Percentiles rank a stretch among this genome's conserved stretches.
Evolutionary conservation across 163 green algal genomes (phyloP).

Genomic region (Volvox carteri): DNA sequence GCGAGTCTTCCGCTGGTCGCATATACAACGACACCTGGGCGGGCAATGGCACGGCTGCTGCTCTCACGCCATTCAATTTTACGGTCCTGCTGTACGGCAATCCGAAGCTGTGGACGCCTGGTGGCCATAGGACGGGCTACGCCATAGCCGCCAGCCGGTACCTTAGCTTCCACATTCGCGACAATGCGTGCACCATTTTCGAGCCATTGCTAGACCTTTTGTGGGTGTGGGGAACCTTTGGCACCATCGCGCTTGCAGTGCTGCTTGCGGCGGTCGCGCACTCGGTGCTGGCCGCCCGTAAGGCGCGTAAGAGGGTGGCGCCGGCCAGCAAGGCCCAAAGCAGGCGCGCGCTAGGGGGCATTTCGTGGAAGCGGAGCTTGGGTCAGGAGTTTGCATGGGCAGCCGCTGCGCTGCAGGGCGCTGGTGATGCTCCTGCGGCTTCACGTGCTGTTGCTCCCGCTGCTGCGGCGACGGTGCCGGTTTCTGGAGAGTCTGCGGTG

Average conservation of each 20-base stretch:
- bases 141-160: not conserved
- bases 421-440: too few species aligned
- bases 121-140: not conserved
- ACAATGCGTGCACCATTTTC: conserved; percentile 47
- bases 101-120: not conserved
- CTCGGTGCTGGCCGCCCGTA: not conserved
- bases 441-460: too few species aligned
- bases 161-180: not conserved
- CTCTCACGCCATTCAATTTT: not conserved
- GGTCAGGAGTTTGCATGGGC: too few species aligned
- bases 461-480: too few species aligned
- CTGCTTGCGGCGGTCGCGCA: not conserved
- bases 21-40: not conserved
- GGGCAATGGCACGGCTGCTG: too few species aligned
- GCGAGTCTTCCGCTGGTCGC: not conserved
- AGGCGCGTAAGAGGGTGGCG: not conserved
- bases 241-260: not conserved
- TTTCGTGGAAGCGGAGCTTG: too few species aligned
- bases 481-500: too few species aligned
- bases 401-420: too few species aligned
- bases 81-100: conserved; percentile 50
- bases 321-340: not conserved
- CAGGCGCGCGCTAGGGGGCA: too few species aligned
- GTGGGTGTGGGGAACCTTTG: conserved; percentile 46
- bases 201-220: conserved; percentile 27